Evolutionary conservation across 805 yeast species (phyloP).

Genomic region (Danielia reshetovae): DNA sequence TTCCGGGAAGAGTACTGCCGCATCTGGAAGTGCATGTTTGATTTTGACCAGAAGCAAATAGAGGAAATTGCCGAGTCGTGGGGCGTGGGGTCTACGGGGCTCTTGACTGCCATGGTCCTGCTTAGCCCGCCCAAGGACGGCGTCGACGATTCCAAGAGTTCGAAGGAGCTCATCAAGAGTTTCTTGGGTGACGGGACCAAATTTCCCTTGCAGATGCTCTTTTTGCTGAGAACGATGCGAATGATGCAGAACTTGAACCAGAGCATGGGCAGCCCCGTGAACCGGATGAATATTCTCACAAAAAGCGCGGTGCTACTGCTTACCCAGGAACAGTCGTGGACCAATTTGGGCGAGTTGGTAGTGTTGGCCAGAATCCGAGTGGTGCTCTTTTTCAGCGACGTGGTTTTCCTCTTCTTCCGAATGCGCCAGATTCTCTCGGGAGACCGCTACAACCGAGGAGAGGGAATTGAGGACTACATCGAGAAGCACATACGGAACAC

Average conservation of each 20-base stretch:
- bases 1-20: conserved; percentile 55
- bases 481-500: conserved; percentile 42
- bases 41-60: conserved; percentile 46
- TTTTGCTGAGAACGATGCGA: conserved; percentile 67
- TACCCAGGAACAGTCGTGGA: not conserved
- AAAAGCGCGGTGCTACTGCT: conserved; percentile 41
- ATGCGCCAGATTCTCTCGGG: conserved; percentile 31
- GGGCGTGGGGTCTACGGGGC: conserved; percentile 67
- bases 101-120: conserved; percentile 55
- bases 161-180: conserved; percentile 37
- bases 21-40: conserved; percentile 62
- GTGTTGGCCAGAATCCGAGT: conserved; percentile 20
- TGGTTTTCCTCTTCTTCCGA: conserved; percentile 31
- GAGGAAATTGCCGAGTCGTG: conserved; percentile 48
- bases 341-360: not conserved
- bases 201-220: conserved; percentile 64
- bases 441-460: conserved; percentile 25
- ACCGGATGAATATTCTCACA: conserved; percentile 62
- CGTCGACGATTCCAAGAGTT: conserved; percentile 37
- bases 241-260: conserved; percentile 70
- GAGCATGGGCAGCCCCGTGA: conserved; percentile 67
- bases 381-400: conserved; percentile 24
- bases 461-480: conserved; percentile 40
- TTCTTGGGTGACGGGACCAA: conserved; percentile 60
- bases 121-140: conserved; percentile 37